Base-by-base conservation (phyloP, 2,329 filamentous ascomycete genomes). In the Calonectria ilicicola region DNA sequence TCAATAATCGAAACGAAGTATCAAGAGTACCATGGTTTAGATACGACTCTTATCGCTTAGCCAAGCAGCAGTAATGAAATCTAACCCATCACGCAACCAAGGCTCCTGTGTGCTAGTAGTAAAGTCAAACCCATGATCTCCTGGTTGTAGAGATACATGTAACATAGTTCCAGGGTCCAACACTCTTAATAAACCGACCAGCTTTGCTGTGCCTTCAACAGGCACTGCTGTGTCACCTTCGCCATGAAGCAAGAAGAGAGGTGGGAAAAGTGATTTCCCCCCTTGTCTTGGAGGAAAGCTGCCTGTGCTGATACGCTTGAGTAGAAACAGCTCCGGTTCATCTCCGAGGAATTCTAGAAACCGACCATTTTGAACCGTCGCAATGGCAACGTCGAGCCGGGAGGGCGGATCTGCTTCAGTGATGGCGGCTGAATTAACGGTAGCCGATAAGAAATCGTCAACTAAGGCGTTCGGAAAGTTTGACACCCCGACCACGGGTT, bases 101-200 rank as follows among this genome's bases (percentile, higher is more conserved):
- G 40, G 40, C 14, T 44, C 40, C n/a, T 44, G 40, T 19, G 19
- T 44, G 6, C 42, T 65, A 9, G 62, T 42, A 12, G 26, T 35
- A 19, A 29, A 26, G 19, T 65, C 67, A 19, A 70, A 66, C 0
- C 67, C 67, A n/a, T 69, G 67, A 12, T 69, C 67, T 5, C 67
- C 67, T 6, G 32, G 35, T 2, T 17, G 62, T 14, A 70, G 29
- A 5, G 17, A 12, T 29, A 62, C 19, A 10, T 65, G 40, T 9
- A 70, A 6, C 27, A 35, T 64, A 5, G 68, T 51, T 17, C 49
- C 40, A 19, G 62, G 62, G 23, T 70, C 26, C 19, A 9, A 7
- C 9, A 21, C 9, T 17, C 32, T 23, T 19, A 58, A 19, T 2
- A 29, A 6, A 6, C 60, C 23, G 3, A 65, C 40, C 3, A 65